Percentiles rank a stretch among this genome's conserved stretches.
Conservation (phyloP, 768 basidiomycete species). For the Pholiota molesta region DNA sequence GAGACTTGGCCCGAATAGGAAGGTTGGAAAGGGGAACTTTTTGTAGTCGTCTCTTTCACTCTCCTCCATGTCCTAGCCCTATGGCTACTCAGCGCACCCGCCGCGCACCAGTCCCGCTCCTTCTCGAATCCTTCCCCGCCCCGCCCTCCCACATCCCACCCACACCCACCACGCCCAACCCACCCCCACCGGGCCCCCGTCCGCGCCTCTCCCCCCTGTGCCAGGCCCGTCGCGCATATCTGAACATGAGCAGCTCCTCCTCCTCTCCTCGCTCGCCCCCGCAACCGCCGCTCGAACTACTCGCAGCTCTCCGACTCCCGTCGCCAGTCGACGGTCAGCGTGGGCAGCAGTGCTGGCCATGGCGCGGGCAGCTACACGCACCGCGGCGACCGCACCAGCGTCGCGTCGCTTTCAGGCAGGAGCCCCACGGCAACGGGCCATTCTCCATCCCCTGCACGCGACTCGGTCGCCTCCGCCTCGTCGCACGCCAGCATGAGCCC, state of each 20-base stretch:
- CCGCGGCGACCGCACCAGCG: not conserved
- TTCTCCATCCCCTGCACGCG: too few relatives aligned
- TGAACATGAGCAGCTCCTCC: constrained; percentile 47
- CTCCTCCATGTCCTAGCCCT: constrained; percentile 1
- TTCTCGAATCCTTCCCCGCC: constrained; percentile 43
- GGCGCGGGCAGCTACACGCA: not conserved
- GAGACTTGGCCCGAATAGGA: not conserved
- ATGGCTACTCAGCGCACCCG: constrained; percentile 4
- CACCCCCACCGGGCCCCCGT: constrained; percentile 64
- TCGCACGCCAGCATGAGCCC: too few relatives aligned
- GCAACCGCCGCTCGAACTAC: not conserved
- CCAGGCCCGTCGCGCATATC: constrained; percentile 65
- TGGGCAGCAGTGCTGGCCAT: not conserved
- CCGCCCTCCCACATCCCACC: constrained; percentile 46
- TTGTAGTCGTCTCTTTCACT: not conserved
- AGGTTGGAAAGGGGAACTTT: not conserved
- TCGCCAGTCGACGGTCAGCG: constrained; percentile 2
- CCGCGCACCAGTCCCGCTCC: constrained; percentile 28
- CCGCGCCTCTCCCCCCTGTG: constrained; percentile 62
- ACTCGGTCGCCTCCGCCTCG: too few relatives aligned
- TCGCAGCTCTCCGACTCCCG: not conserved
- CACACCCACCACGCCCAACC: constrained; percentile 41
- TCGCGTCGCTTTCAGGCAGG: not conserved
- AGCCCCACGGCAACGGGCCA: not conserved
- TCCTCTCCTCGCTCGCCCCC: constrained; percentile 21